These are phyloP conservation scores for Hansenula lynferdii DNA, from an alignment of 1,139 yeast species.

Conservation along the genomic window DNA sequence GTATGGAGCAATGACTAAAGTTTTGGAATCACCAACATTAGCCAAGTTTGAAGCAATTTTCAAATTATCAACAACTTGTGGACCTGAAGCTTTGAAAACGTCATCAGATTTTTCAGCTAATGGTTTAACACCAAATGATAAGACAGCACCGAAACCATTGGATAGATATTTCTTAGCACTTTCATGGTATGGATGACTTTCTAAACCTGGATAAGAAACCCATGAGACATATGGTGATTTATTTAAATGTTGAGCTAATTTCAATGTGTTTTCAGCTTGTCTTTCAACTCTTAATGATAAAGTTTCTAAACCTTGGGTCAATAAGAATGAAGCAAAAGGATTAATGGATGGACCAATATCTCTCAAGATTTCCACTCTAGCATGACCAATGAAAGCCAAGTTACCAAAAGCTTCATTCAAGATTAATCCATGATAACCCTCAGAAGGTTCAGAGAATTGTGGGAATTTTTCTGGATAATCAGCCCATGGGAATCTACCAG, in stretches of 20 bases:
- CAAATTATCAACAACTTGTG: slow-evolving; percentile 75
- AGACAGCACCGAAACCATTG: slow-evolving; percentile 79
- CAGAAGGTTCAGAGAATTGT: slow-evolving; percentile 85
- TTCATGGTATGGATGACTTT: slow-evolving; percentile 77
- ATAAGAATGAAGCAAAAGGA: slow-evolving; percentile 84
- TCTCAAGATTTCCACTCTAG: slow-evolving; percentile 82
- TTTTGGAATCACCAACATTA: slow-evolving; percentile 94
- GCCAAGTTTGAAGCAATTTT: slow-evolving; percentile 89
- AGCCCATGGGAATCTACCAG: slow-evolving; percentile 91
- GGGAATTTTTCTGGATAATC: slow-evolving; percentile 85
- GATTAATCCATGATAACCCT: slow-evolving; percentile 87
- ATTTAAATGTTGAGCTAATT: slow-evolving; percentile 75
- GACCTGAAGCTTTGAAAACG: slow-evolving; percentile 70
- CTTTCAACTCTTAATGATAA: slow-evolving; percentile 90
- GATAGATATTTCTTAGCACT: slow-evolving; percentile 76
- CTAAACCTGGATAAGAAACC: slow-evolving; percentile 92
- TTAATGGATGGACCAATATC: slow-evolving; percentile 88
- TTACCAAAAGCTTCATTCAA: slow-evolving; percentile 80
- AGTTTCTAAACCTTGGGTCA: slow-evolving; percentile 91
- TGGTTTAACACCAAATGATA: slow-evolving; percentile 84
- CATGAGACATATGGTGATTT: slow-evolving; percentile 67
- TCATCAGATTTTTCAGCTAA: slow-evolving; percentile 41
- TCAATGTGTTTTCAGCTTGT: slow-evolving; percentile 80
- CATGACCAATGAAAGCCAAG: slow-evolving; percentile 73
- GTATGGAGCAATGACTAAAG: slow-evolving; percentile 92